phyloP scores from a whole-genome alignment of 2,329 filamentous ascomycete genomes.

The Aspergillus unguis region DNA sequence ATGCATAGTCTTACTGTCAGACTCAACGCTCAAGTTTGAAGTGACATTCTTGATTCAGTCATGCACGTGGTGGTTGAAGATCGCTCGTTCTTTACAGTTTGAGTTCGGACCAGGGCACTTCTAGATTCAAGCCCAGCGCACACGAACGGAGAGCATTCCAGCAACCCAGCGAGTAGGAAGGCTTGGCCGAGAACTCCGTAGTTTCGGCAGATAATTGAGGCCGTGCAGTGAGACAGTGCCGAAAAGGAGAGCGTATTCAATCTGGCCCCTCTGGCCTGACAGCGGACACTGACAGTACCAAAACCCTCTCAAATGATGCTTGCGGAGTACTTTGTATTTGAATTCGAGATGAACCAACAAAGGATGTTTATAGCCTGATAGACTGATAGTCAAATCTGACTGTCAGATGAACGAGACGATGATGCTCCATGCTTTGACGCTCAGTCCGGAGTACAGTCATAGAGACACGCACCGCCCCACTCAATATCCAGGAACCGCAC shows the following conservation, averaged over 20 bases:
- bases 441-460: neutral
- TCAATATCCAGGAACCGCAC: constrained; percentile 19
- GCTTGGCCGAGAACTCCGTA: constrained; percentile 2
- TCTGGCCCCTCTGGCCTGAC: no score
- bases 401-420: no score
- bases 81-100: neutral
- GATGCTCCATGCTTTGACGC: no score
- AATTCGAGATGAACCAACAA: no score
- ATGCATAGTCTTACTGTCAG: neutral
- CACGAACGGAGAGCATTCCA: neutral
- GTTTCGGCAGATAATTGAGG: constrained; percentile 6
- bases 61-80: constrained; percentile 4
- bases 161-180: neutral
- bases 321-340: no score
- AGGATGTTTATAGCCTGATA: no score
- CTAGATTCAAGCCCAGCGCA: neutral
- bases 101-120: neutral
- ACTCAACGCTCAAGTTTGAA: no score
- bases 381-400: no score
- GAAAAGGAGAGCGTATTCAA: no score
- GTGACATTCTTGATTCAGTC: neutral
- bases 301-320: no score
- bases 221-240: constrained; percentile 2
- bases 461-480: constrained; percentile 20
- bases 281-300: no score